phyloP scores from a whole-genome alignment of 2,329 filamentous ascomycete species.

The Stachybotrys elegans region DNA sequence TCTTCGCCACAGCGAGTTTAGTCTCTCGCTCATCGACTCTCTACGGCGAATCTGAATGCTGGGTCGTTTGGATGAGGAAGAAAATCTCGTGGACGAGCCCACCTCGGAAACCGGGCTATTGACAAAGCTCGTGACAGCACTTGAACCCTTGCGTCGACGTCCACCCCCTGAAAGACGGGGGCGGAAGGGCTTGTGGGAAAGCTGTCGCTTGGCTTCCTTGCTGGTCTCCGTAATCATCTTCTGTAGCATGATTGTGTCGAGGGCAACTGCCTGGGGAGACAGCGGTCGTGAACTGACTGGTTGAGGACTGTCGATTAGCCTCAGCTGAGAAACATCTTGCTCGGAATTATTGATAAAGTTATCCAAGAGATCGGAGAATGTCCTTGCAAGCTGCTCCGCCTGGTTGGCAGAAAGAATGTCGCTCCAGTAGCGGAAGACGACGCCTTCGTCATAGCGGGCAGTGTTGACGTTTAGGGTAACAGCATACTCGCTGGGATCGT shows the following conservation, averaged over 20 bases:
- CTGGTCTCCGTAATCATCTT: neutral
- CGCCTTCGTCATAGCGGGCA: conserved; percentile 15
- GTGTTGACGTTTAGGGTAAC: conserved; percentile 24
- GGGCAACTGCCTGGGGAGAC: neutral
- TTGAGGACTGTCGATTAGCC: conserved; percentile 1
- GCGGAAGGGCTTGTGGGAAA: neutral
- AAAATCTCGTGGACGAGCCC: neutral
- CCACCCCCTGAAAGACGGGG: neutral
- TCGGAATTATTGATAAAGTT: conserved; percentile 14
- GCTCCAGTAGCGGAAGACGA: conserved; percentile 17
- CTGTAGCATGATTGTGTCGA: neutral
- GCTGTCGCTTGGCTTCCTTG: neutral
- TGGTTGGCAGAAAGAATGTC: conserved; percentile 11
- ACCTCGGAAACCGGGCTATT: conserved; percentile 1
- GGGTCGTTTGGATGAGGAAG: too few relatives aligned
- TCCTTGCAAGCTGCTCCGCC: conserved; percentile 11
- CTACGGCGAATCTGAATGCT: neutral
- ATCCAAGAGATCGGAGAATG: conserved; percentile 12
- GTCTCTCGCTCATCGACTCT: conserved; percentile 8
- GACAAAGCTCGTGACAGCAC: neutral
- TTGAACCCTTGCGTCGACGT: conserved; percentile 1
- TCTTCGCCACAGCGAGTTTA: conserved; percentile 6
- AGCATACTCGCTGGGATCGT: conserved; percentile 24
- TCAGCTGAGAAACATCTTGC: conserved; percentile 10
- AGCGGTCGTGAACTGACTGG: neutral